Percentiles rank a stretch among this genome's conserved stretches.
These are phyloP conservation scores for Epichloe festucae DNA, from an alignment of 2,329 filamentous ascomycete species.

Conservation along the genomic window DNA sequence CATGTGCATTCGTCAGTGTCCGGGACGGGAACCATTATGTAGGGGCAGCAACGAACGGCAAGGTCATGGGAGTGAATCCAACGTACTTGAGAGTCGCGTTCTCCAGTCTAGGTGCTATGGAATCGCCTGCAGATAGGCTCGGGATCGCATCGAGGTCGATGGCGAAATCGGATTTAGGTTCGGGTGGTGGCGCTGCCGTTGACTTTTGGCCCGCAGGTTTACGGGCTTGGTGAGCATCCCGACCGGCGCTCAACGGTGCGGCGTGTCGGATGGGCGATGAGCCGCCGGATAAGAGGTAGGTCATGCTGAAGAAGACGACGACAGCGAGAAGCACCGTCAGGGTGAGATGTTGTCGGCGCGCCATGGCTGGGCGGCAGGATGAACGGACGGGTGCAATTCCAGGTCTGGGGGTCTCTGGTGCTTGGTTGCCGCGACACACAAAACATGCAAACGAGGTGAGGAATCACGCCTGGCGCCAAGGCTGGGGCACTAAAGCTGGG, in stretches of 20 bases:
- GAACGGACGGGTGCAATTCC: background rate
- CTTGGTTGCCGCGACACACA: too few species aligned
- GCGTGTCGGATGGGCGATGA: background rate
- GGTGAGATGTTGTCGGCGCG: slow-evolving; percentile 39
- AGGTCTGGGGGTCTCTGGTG: background rate
- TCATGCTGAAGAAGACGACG: slow-evolving; percentile 42
- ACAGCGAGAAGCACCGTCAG: slow-evolving; percentile 41
- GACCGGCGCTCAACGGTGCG: slow-evolving; percentile 7
- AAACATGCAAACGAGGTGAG: too few species aligned
- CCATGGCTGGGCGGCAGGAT: slow-evolving; percentile 24
- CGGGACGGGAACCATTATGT: too few species aligned
- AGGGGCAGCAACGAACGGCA: background rate
- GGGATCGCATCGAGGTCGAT: slow-evolving; percentile 31
- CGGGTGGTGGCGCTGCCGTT: slow-evolving; percentile 4
- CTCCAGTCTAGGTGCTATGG: slow-evolving; percentile 68
- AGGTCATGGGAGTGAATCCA: background rate
- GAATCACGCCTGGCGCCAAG: too few species aligned
- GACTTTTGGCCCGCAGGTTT: background rate
- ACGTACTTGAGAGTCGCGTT: slow-evolving; percentile 68
- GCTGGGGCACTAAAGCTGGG: too few species aligned
- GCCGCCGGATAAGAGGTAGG: slow-evolving; percentile 42
- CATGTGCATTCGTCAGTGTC: slow-evolving; percentile 5
- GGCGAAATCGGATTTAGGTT: slow-evolving; percentile 16
- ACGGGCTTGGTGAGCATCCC: background rate
- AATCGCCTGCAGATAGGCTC: slow-evolving; percentile 48